These are phyloP conservation scores for Vicia faba DNA, from an alignment of 306 rosid species.

Conservation along the genomic window DNA sequence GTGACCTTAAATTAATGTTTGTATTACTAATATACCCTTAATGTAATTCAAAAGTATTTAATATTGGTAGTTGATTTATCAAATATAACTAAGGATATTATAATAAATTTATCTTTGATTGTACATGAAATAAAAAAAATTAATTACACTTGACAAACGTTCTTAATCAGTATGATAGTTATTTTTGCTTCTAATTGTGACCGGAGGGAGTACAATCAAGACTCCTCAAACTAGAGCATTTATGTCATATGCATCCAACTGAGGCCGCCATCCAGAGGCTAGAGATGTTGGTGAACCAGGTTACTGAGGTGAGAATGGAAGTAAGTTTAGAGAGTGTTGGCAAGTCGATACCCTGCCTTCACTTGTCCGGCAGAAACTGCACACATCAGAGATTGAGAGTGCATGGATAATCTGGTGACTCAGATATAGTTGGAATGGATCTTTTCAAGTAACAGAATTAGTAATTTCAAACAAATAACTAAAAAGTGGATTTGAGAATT, in stretches of 20 bases:
- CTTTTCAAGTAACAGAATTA: background rate
- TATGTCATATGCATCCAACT: background rate
- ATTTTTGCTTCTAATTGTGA: no score
- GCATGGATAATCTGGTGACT: background rate
- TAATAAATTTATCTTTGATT: no score
- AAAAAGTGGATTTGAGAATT: background rate
- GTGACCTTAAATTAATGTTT: no score
- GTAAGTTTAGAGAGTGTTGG: background rate
- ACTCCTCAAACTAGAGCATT: conserved; percentile 2
- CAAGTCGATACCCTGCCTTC: no score
- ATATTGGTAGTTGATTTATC: no score
- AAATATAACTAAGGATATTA: no score
- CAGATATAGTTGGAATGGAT: background rate
- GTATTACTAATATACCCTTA: no score
- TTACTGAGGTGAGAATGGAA: background rate
- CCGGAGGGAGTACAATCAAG: background rate
- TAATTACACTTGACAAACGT: no score
- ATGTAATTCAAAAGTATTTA: no score
- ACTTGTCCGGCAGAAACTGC: background rate
- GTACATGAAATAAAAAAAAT: no score
- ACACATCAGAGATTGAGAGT: background rate
- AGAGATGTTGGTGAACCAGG: background rate
- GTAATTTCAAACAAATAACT: background rate
- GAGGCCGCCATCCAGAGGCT: background rate
- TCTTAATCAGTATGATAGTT: no score